Evolutionary conservation across 371 early-diverging fungal species (phyloP).

Genomic region (Rhizomucor pusillus): DNA sequence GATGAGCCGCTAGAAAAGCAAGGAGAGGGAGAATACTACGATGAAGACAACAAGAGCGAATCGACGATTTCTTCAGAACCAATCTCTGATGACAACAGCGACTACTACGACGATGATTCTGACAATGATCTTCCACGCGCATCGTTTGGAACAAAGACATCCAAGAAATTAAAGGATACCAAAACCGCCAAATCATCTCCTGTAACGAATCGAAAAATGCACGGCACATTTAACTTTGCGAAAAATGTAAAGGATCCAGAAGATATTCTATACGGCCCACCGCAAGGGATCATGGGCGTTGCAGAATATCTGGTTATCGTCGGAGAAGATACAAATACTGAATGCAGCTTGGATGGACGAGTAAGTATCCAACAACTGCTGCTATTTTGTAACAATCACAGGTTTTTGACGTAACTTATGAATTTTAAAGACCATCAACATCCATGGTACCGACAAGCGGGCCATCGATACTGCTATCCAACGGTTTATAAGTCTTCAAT

Average conservation of each 20-base stretch:
- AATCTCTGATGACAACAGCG: background rate
- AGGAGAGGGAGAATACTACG: background rate
- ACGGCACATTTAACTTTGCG: conserved; percentile 22
- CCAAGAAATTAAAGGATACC: background rate
- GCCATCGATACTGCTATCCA: conserved; percentile 25
- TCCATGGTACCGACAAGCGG: conserved; percentile 15
- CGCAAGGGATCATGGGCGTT: conserved; percentile 14
- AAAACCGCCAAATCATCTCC: no score
- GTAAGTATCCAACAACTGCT: background rate
- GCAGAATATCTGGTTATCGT: conserved; percentile 26
- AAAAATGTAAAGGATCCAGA: conserved; percentile 14
- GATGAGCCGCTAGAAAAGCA: background rate
- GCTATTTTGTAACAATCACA: no score
- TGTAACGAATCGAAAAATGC: background rate
- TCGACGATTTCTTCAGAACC: background rate
- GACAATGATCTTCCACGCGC: background rate
- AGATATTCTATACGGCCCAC: conserved; percentile 24
- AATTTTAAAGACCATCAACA: conserved; percentile 18
- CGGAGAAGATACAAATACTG: conserved; percentile 15
- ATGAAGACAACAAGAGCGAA: background rate
- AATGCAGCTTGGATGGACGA: conserved; percentile 14
- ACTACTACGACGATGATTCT: conserved; percentile 4
- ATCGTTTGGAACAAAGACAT: background rate
- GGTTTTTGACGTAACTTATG: background rate
- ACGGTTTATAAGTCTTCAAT: conserved; percentile 27